Percentiles rank a stretch among this genome's conserved stretches.
phyloP scores from a whole-genome alignment of 768 basidiomycete species.

The Lentinula detonsa region DNA sequence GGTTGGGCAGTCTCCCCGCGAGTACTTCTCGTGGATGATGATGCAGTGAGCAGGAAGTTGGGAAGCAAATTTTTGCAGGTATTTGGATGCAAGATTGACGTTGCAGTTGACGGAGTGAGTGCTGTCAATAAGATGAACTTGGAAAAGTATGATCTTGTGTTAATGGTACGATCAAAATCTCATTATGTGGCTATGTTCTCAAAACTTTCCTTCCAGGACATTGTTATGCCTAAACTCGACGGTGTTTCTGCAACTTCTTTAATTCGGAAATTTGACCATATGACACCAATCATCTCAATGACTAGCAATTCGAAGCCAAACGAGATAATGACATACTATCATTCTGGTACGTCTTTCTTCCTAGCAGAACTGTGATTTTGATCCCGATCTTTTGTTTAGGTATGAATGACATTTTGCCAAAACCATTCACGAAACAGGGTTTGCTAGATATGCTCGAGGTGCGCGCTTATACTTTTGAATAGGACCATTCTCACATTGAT shows the following conservation, averaged over 20 bases:
- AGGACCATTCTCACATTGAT: neutral
- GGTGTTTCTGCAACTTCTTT: slow-evolving; percentile 88
- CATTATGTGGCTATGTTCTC: neutral
- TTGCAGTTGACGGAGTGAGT: slow-evolving; percentile 87
- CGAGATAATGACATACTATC: slow-evolving; percentile 88
- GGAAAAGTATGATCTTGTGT: slow-evolving; percentile 91
- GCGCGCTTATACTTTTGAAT: slow-evolving; percentile 4
- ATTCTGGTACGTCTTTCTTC: slow-evolving; percentile 41
- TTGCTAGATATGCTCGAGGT: slow-evolving; percentile 91
- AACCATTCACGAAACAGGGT: slow-evolving; percentile 95
- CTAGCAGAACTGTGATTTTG: neutral
- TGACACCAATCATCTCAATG: slow-evolving; percentile 98
- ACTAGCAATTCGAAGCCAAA: slow-evolving; percentile 91
- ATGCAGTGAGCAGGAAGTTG: slow-evolving; percentile 82
- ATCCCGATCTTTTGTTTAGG: slow-evolving; percentile 29
- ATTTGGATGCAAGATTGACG: slow-evolving; percentile 91
- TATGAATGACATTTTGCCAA: slow-evolving; percentile 96
- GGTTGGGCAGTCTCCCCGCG: slow-evolving; percentile 90
- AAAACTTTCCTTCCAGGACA: slow-evolving; percentile 53
- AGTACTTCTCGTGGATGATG: slow-evolving; percentile 93
- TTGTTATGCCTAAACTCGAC: slow-evolving; percentile 88
- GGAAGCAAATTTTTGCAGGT: slow-evolving; percentile 93
- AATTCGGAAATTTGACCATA: slow-evolving; percentile 91
- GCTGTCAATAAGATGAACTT: slow-evolving; percentile 96
- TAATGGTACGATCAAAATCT: slow-evolving; percentile 60